Evolutionary conservation across 2,329 filamentous ascomycete genomes (phyloP), one percentile per base, ranked within the genome.

Genomic region (Exophiala xenobiotica): DNA sequence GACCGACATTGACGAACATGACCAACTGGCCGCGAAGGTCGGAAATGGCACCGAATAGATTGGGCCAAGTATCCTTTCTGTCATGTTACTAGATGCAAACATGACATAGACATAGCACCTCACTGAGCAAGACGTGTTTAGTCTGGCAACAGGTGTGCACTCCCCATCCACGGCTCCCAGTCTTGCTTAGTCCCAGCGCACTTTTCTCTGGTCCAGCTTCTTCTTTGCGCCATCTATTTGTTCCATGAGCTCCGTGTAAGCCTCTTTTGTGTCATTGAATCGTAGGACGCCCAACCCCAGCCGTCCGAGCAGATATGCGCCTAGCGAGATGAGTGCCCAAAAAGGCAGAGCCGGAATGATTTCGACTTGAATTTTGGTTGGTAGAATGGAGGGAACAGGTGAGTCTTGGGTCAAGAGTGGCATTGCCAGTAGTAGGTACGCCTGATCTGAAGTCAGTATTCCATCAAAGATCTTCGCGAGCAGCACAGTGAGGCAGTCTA

Each of bases 211-310:
- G 54, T 72, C 69, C 63, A 75, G 60, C 48, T 73, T 68, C 44
- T 68, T 63, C 61, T 70, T 72, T 51, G 72, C 70, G 49, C 61
- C 68, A 67, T 67, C 67, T 85, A 76, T 95, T 87, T 54, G 92
- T 85, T 61, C 87, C 79, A 93, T 90, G 63, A 99, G 76, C 74
- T 96, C 91, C 68, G 85, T 82, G 73, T 97, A 87, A 46, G 93
- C 93, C 56, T 89, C 81, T 48, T 92, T 91, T 42, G 95, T 90
- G 72, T 97, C 91, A 77, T 96, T 93, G 80, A 99, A 99, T 51
- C 90, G 96, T 68, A 96, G 79, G 63, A 99, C 88, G 59, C 93
- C 93, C 76, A 84, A 87, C 64, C 93, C 93, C 57, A 99, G 86
- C 64, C 90, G 89, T 75, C 87, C 90, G 59, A 99, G 86, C 16